Evolutionary conservation across 2,329 filamentous ascomycete species (phyloP), one percentile per base, ranked within the genome.

Genomic region (Rutstroemia sp.): DNA sequence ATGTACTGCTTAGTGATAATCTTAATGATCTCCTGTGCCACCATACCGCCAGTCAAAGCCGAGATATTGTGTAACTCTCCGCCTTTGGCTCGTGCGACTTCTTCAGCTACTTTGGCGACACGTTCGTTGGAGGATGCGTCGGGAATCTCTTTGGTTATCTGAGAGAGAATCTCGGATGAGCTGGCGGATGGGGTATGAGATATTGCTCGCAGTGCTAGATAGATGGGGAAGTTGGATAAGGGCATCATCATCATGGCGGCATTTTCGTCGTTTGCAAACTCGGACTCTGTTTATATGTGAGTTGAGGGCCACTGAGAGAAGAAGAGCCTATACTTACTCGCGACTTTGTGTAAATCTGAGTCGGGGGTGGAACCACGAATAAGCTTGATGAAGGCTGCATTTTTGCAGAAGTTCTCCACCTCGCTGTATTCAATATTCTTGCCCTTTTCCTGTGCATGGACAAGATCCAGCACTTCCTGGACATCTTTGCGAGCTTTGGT

Each of bases 11-110:
- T 83, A 12, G 85, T 88, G 65, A 88, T 81, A 57, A 92, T 82
- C 71, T 99, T 99, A 74, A 99, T 95, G 60, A 92, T 83, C 74
- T 99, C 94, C 72, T 99, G 95, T n/a, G 92, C 90, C 48, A 95
- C 87, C 76, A 99, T 87, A 3, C 94, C 95, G 30, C 94, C 95
- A 1, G 86, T 87, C 56, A 96, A 74, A 25, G 92, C 86, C 34
- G 92, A 88, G 56, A 95, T 88, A 69, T 96, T 97, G 75, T 99
- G 94, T 58, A 99, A 75, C 71, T 99, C 95, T 54, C 84, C 88
- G 27, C 89, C 89, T 48, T 83, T 84, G 38, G 89, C 88, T 58
- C 95, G 83, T 36, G 86, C 82, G 45, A 90, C 77, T 70, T 92
- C 88, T 58, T 83, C 75, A 1, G 83, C 78, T 14, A 80, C 77